These are phyloP conservation scores for Globisporangium cystogenes DNA, from an alignment of 352 stramenopile genomes.

Conservation along the genomic window DNA sequence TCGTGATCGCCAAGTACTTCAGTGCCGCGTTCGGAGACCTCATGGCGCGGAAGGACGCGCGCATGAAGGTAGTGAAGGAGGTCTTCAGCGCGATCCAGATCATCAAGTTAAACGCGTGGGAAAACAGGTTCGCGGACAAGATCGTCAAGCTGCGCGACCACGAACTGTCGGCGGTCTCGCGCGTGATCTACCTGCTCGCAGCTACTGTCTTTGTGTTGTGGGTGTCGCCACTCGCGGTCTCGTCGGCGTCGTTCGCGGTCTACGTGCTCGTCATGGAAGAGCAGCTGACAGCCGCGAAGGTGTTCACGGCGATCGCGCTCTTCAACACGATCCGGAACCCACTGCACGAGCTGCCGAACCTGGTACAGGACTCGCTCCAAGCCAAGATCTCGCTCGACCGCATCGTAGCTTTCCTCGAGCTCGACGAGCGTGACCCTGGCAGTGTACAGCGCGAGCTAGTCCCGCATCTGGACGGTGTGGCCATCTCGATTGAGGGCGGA, in stretches of 20 bases:
- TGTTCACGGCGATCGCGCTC: slow-evolving; percentile 42
- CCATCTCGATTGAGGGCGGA: slow-evolving; percentile 16
- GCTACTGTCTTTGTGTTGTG: slow-evolving; percentile 43
- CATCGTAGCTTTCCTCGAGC: slow-evolving; percentile 19
- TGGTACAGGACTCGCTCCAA: slow-evolving; percentile 22
- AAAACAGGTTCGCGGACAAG: slow-evolving; percentile 60
- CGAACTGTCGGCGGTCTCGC: slow-evolving; percentile 50
- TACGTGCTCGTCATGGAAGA: slow-evolving; percentile 25
- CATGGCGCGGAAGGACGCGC: slow-evolving; percentile 81
- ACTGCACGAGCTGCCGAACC: slow-evolving; percentile 19
- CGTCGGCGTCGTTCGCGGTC: slow-evolving; percentile 23
- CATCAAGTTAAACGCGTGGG: slow-evolving; percentile 94
- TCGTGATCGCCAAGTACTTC: slow-evolving; percentile 37
- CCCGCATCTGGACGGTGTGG: background rate
- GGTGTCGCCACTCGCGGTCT: slow-evolving; percentile 15
- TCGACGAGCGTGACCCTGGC: slow-evolving; percentile 12
- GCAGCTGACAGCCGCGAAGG: slow-evolving; percentile 28
- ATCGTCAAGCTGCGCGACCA: slow-evolving; percentile 40
- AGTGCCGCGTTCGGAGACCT: slow-evolving; percentile 54
- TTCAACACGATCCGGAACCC: slow-evolving; percentile 34
- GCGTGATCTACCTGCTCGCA: slow-evolving; percentile 42
- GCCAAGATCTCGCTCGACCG: slow-evolving; percentile 23
- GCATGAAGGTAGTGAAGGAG: slow-evolving; percentile 90
- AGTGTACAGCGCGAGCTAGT: slow-evolving; percentile 12
- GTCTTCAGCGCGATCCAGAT: slow-evolving; percentile 90